Evolutionary conservation across 805 yeast species (phyloP).

Genomic region (Cyberlindnera veronae): DNA sequence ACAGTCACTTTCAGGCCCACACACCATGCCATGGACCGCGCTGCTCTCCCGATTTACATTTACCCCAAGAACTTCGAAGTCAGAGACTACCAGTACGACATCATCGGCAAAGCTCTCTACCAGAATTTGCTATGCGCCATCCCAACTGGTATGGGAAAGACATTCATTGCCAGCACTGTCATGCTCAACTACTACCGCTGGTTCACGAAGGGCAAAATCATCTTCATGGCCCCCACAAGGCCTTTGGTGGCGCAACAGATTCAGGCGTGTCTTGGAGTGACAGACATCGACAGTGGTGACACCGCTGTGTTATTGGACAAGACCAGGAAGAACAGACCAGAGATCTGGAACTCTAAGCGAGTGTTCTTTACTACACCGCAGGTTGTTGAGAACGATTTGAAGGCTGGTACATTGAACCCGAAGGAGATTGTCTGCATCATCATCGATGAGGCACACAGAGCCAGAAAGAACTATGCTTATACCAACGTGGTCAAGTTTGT

Average conservation of each 20-base stretch:
- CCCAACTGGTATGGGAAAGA: constrained; percentile 97
- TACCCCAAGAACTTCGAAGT: constrained; percentile 85
- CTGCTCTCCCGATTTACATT: constrained; percentile 45
- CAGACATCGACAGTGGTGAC: constrained; percentile 74
- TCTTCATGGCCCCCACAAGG: constrained; percentile 95
- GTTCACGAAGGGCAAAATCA: constrained; percentile 74
- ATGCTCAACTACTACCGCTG: constrained; percentile 88
- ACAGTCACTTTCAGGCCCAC: constrained; percentile 39
- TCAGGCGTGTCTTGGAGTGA: constrained; percentile 82
- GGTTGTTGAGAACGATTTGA: constrained; percentile 86
- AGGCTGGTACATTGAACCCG: constrained; percentile 72
- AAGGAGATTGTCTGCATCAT: constrained; percentile 70
- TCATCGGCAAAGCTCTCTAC: constrained; percentile 67
- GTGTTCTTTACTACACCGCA: constrained; percentile 96
- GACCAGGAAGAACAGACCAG: constrained; percentile 57
- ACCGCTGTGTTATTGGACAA: constrained; percentile 75
- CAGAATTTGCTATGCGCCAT: constrained; percentile 81
- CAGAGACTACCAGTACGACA: constrained; percentile 85
- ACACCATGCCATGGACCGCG: constrained; percentile 46
- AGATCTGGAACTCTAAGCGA: constrained; percentile 72
- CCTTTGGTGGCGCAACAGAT: constrained; percentile 97
- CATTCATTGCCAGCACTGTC: constrained; percentile 91
- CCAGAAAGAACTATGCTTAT: constrained; percentile 88
- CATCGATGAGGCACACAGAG: constrained; percentile 94
- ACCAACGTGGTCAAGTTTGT: constrained; percentile 73